phyloP scores from a whole-genome alignment of 139 green algal species.

The Spirogloea muscicola region DNA sequence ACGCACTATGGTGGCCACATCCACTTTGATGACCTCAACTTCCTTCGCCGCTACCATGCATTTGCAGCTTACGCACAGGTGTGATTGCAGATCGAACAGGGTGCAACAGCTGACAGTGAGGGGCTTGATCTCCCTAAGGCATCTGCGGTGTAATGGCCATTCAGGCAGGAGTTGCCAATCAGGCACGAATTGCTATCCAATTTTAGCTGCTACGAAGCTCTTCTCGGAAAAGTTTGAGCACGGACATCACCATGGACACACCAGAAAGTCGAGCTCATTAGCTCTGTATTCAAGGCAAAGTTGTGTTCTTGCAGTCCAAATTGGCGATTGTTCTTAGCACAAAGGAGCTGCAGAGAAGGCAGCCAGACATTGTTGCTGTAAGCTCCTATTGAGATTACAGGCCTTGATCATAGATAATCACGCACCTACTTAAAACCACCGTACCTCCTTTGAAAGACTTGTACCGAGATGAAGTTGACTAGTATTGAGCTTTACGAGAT shows the following conservation, averaged over 20 bases:
- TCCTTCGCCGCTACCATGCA: constrained; percentile 14
- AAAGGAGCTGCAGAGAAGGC: constrained; percentile 25
- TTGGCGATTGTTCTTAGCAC: constrained; percentile 32
- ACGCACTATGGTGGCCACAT: constrained; percentile 31
- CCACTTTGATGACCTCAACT: constrained; percentile 27
- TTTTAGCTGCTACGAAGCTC: too few species aligned
- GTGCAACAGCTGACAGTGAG: background rate
- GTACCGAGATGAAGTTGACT: background rate
- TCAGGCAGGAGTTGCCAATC: background rate
- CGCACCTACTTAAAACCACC: background rate
- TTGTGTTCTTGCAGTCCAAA: constrained; percentile 20
- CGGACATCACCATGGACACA: background rate
- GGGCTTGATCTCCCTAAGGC: background rate
- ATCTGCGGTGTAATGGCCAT: background rate
- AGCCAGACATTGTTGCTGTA: constrained; percentile 15
- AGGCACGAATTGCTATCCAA: too few species aligned
- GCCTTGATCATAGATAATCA: constrained; percentile 9
- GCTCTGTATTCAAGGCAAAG: background rate
- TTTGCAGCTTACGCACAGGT: constrained; percentile 31
- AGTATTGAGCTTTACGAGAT: background rate
- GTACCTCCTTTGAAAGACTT: background rate
- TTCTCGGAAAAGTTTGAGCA: background rate
- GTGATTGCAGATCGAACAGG: background rate
- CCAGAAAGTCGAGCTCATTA: background rate
- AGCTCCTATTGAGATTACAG: background rate